Percentiles rank a stretch among this genome's conserved stretches.
Evolutionary conservation across 306 rosid genomes (phyloP).

Genomic region (Citrullus mucosospermus): DNA sequence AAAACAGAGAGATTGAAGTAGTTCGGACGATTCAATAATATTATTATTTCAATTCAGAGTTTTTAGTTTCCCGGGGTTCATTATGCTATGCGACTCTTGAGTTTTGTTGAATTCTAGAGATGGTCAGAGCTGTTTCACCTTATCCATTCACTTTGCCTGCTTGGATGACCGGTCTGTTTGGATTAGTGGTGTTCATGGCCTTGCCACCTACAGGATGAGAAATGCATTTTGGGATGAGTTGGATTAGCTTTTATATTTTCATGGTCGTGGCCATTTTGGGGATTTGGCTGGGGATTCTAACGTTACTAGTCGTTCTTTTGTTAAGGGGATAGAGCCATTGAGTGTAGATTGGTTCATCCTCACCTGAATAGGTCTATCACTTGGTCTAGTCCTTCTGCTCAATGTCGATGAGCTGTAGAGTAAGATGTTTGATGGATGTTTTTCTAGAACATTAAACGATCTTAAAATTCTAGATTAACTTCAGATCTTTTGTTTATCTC

Average conservation of each 20-base stretch:
- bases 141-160: not conserved
- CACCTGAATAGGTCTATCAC: not conserved
- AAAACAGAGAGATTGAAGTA: too few relatives aligned
- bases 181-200: not conserved
- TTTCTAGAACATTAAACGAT: not conserved
- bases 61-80: not conserved
- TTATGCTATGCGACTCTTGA: not conserved
- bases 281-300: not conserved
- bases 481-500: not conserved
- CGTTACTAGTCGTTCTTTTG: not conserved
- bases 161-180: not conserved
- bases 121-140: not conserved
- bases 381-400: not conserved
- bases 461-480: not conserved
- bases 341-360: not conserved
- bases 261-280: not conserved
- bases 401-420: not conserved
- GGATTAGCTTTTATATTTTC: not conserved
- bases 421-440: not conserved
- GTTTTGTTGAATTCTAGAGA: not conserved
- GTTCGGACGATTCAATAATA: too few relatives aligned
- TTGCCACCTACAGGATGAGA: not conserved
- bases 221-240: not conserved
- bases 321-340: not conserved
- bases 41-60: too few relatives aligned